A percentile compares a stretch with the other conserved stretches of the same genome.
Evolutionary conservation across 208 protist genomes (phyloP).

Genomic region (Trypanosoma grayi): DNA sequence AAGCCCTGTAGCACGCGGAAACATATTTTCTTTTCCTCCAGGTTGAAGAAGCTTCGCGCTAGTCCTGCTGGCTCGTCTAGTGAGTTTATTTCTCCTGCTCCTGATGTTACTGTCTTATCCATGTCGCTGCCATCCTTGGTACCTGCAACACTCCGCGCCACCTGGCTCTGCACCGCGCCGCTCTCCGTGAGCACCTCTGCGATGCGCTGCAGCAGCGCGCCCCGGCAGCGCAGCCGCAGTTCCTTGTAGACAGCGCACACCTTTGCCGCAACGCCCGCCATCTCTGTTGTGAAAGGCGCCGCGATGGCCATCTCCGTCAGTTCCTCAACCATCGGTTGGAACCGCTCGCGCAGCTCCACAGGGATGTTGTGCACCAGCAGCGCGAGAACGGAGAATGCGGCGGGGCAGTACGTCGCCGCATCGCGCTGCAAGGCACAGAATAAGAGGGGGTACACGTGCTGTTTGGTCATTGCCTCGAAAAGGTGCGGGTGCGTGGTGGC

Average conservation of each 20-base stretch:
- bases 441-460: constrained; percentile 51
- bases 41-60: constrained; percentile 19
- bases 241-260: constrained; percentile 51
- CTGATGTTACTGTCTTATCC: neutral
- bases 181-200: constrained; percentile 40
- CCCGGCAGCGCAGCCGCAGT: constrained; percentile 36
- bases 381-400: constrained; percentile 52
- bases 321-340: constrained; percentile 24
- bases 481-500: constrained; percentile 30
- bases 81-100: neutral
- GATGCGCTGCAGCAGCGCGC: constrained; percentile 41
- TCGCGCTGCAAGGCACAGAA: constrained; percentile 32
- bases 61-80: neutral
- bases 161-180: neutral
- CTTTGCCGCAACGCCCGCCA: constrained; percentile 36
- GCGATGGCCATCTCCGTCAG: constrained; percentile 45
- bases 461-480: constrained; percentile 39
- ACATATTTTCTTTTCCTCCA: constrained; percentile 49
- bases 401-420: constrained; percentile 33
- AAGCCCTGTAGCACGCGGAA: constrained; percentile 61
- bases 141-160: neutral
- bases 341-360: constrained; percentile 18
- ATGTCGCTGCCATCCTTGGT: neutral
- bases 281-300: constrained; percentile 46
- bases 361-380: constrained; percentile 70